Evolutionary conservation across 2,329 filamentous ascomycete species (phyloP).

Genomic region (Aureobasidium vineae): DNA sequence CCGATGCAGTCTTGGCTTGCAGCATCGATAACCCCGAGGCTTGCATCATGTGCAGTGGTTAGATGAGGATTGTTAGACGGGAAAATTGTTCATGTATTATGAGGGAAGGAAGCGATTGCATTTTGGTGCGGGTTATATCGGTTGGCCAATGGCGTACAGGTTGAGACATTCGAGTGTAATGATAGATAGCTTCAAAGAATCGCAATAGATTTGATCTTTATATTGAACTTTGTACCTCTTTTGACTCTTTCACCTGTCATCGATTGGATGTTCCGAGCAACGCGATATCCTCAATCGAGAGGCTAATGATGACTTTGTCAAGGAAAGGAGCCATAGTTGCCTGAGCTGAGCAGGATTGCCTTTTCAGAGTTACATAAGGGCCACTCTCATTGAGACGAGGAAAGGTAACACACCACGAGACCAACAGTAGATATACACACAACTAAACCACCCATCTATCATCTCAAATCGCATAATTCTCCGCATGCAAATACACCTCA

Average conservation of each 20-base stretch:
- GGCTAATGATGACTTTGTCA: too few relatives aligned
- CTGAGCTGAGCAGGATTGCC: too few relatives aligned
- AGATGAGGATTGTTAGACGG: conserved; percentile 32
- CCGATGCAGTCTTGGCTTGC: conserved; percentile 85
- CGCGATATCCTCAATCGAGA: too few relatives aligned
- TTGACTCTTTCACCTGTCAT: too few relatives aligned
- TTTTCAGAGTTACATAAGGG: too few relatives aligned
- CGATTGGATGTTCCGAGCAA: too few relatives aligned
- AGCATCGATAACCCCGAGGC: conserved; percentile 97
- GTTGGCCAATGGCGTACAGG: conserved; percentile 13
- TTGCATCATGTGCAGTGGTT: conserved; percentile 98
- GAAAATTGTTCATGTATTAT: conserved; percentile 19
- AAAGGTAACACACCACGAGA: too few relatives aligned
- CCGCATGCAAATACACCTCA: conserved; percentile 90
- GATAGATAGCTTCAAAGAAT: conserved; percentile 23
- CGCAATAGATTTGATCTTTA: background rate
- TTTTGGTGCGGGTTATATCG: background rate
- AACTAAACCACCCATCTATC: background rate
- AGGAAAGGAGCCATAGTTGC: too few relatives aligned
- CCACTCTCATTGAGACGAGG: too few relatives aligned
- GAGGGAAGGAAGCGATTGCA: conserved; percentile 17
- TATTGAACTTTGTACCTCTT: background rate
- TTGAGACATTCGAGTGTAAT: conserved; percentile 14
- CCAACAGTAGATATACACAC: background rate
- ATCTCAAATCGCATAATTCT: conserved; percentile 75